These are phyloP conservation scores for Suillus cothurnatus DNA, from an alignment of 768 basidiomycete genomes.

Conservation along the genomic window DNA sequence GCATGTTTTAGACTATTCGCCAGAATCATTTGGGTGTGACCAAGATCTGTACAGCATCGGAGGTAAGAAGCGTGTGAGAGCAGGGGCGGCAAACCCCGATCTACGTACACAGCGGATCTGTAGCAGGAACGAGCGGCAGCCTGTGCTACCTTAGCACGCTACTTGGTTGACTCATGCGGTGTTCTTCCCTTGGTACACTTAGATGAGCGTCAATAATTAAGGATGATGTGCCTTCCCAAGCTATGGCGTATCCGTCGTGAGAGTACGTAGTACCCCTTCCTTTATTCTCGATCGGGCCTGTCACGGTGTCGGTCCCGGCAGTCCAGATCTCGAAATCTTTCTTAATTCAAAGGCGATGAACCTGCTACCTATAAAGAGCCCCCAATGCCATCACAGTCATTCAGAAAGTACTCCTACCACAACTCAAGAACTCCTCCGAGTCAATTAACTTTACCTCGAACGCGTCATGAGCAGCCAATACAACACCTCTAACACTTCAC, in stretches of 20 bases:
- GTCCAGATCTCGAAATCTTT: conserved; percentile 15
- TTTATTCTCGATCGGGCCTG: conserved; percentile 23
- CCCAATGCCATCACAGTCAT: not conserved
- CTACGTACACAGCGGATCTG: conserved; percentile 17
- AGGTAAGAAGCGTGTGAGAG: not conserved
- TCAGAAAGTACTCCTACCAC: conserved; percentile 10
- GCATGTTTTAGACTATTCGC: not conserved
- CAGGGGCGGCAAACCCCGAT: conserved; percentile 12
- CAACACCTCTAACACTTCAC: conserved; percentile 19
- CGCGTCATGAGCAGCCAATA: conserved; percentile 30
- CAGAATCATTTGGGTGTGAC: not conserved
- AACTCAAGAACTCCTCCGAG: not conserved
- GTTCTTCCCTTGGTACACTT: too few relatives aligned
- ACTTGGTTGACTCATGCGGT: too few relatives aligned
- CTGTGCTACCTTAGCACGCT: conserved; percentile 20
- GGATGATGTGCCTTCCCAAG: conserved; percentile 19
- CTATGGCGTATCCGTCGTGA: conserved; percentile 22
- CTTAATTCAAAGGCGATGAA: conserved; percentile 32
- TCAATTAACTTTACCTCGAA: conserved; percentile 3
- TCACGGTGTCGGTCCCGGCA: conserved; percentile 31
- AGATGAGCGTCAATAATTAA: conserved; percentile 12
- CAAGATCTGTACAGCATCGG: conserved; percentile 5
- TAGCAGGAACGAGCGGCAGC: conserved; percentile 12
- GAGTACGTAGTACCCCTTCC: conserved; percentile 12
- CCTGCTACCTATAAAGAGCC: conserved; percentile 29